phyloP scores from a whole-genome alignment of 1,284 basidiomycete species.

The Sanghuangporus baumii region DNA sequence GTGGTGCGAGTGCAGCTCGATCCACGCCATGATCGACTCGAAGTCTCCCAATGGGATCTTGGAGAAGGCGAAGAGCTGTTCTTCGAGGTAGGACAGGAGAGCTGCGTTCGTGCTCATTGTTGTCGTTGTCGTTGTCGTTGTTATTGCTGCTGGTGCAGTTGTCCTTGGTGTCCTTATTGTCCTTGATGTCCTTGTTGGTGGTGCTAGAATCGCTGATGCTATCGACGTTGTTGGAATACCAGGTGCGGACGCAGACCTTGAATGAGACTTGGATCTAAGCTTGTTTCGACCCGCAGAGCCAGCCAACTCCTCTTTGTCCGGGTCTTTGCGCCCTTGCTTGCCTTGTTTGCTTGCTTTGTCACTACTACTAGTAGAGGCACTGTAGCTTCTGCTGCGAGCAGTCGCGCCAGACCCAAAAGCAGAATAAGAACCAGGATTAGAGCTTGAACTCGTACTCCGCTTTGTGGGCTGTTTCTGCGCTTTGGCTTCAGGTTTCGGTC shows the following conservation, averaged over 20 bases:
- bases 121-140: not conserved
- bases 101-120: not conserved
- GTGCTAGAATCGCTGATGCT: not conserved
- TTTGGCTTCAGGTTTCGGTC: no score
- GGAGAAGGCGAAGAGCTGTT: conserved; percentile 13
- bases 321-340: not conserved
- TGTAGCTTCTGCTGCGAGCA: not conserved
- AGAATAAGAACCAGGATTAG: not conserved
- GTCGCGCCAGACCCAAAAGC: not conserved
- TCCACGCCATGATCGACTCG: conserved; percentile 11
- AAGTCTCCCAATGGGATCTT: conserved; percentile 15
- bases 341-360: not conserved
- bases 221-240: not conserved
- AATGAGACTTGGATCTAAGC: not conserved
- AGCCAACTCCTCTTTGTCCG: not conserved
- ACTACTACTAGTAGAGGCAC: not conserved
- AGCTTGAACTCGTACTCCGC: not conserved
- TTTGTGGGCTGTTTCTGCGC: not conserved
- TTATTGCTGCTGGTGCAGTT: not conserved
- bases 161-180: not conserved
- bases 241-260: not conserved
- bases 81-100: not conserved
- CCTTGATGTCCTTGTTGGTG: not conserved
- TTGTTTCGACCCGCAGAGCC: not conserved
- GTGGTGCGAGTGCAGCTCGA: not conserved